Percentiles rank a stretch among this genome's conserved stretches.
Evolutionary conservation across 179 eudicot genomes (phyloP).

Genomic region (Heliamphora pulchella): DNA sequence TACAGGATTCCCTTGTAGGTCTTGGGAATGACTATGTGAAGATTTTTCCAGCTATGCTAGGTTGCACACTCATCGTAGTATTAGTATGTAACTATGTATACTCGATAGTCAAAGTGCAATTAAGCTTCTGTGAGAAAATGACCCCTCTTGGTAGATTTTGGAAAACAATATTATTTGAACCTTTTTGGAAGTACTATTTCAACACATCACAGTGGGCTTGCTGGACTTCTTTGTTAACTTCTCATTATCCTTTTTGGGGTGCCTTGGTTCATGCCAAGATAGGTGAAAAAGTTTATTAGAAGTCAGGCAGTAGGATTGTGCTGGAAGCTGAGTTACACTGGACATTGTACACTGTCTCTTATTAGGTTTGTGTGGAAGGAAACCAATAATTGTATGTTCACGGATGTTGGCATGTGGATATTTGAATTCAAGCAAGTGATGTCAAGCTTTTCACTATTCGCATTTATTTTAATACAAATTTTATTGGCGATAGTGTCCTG

Average conservation of each 20-base stretch:
- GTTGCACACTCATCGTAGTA: background rate
- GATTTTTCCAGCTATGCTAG: background rate
- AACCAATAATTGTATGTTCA: background rate
- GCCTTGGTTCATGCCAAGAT: background rate
- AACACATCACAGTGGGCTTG: background rate
- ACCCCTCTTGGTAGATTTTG: background rate
- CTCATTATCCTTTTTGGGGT: background rate
- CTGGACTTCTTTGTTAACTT: background rate
- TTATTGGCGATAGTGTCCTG: background rate
- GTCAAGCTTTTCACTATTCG: background rate
- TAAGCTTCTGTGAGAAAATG: background rate
- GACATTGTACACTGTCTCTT: background rate
- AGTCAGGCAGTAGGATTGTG: background rate
- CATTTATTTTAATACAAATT: background rate
- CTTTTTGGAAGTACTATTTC: background rate
- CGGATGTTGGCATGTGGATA: background rate
- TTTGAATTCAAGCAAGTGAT: background rate
- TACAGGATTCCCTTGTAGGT: background rate
- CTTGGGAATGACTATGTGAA: background rate
- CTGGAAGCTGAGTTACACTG: background rate
- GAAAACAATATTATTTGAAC: constrained; percentile 2
- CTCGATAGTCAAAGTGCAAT: background rate
- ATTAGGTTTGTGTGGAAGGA: background rate
- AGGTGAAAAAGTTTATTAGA: background rate
- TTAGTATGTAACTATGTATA: background rate